Base-by-base conservation (phyloP, 495 filamentous ascomycete species). In the Penicillium tannophilum region DNA sequence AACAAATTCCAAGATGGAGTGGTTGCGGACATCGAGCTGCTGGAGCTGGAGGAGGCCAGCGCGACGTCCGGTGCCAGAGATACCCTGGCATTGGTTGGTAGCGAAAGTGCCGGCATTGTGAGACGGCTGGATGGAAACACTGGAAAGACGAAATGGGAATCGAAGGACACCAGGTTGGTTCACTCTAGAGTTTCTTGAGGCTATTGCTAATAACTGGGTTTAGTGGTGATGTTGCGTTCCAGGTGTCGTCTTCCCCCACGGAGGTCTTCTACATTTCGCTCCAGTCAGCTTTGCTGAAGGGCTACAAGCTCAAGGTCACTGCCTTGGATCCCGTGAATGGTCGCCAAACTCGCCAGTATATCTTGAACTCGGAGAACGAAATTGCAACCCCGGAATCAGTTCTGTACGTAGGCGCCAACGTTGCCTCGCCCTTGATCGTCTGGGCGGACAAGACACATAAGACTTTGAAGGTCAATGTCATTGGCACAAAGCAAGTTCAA, bases 91-190 rank as follows among this genome's bases (percentile, higher is more conserved):
- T 74, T 98, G 44, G 84, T 86, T 60, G 79, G 84, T 50, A 76
- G 74, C 20, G 78, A 76, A 47, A 64, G 58, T 16, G 20, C 72
- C 9, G 84, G 81, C n/a, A 73, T 84, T 47, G 79, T 96, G 39
- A 82, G 84, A 67, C 83, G 89, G 59, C 68, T 97, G 62, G 83
- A 88, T 64, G 91, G 87, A 0, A 72, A 74, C n/a, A 85, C 84
- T 44, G 94, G 94, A n/a, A 72, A 79, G 26, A 80, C 88, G 0
- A 84, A 86, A 24, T 98, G 94, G 94, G 87, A 90, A 67, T 85
- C 82, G 63, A 77, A 76, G 59, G 90, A 90, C 64, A 69, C 75
- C 39, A 90, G 81, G 84, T 84, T 53, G 28, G 60, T 59, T 42
- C 16, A 17, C 0, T 30, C 53, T n/a, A 20, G 44, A 36, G 17